A percentile compares a stretch with the other conserved stretches of the same genome.
Evolutionary conservation across 257 asterid genomes (phyloP).

Genomic region (Voacanga thouarsii): DNA sequence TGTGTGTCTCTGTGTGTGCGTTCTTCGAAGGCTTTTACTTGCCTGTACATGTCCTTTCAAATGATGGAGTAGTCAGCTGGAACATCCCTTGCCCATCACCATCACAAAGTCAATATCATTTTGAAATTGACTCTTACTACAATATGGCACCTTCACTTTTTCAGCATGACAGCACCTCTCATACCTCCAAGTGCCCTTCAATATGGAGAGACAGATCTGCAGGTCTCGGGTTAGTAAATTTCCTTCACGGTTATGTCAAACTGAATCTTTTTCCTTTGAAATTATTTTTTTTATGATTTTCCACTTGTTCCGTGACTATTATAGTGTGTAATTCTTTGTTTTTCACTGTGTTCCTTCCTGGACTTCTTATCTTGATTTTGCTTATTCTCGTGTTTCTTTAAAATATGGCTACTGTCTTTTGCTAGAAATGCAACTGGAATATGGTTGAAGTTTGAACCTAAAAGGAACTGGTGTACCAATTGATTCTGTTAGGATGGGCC

Average conservation of each 20-base stretch:
- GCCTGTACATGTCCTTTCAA: background rate
- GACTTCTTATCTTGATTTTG: background rate
- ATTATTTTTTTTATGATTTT: background rate
- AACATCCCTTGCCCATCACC: background rate
- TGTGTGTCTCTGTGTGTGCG: no score
- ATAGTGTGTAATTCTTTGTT: background rate
- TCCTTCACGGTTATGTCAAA: background rate
- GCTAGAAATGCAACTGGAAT: background rate
- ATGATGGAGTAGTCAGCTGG: background rate
- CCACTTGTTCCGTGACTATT: background rate
- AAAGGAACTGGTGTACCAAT: background rate
- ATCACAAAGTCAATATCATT: background rate
- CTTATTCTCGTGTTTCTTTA: background rate
- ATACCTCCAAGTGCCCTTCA: conserved; percentile 80
- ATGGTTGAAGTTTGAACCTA: background rate
- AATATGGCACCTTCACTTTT: background rate
- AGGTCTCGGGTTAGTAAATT: conserved; percentile 47
- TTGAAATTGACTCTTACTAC: conserved; percentile 4
- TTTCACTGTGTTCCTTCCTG: background rate
- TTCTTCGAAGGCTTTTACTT: background rate
- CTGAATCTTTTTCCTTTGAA: background rate
- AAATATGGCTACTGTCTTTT: background rate
- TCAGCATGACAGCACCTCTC: conserved; percentile 92
- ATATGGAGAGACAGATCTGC: conserved; percentile 74
- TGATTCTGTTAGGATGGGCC: background rate